phyloP scores from a whole-genome alignment of 352 stramenopile genomes.

The Pythium utonaiense region DNA sequence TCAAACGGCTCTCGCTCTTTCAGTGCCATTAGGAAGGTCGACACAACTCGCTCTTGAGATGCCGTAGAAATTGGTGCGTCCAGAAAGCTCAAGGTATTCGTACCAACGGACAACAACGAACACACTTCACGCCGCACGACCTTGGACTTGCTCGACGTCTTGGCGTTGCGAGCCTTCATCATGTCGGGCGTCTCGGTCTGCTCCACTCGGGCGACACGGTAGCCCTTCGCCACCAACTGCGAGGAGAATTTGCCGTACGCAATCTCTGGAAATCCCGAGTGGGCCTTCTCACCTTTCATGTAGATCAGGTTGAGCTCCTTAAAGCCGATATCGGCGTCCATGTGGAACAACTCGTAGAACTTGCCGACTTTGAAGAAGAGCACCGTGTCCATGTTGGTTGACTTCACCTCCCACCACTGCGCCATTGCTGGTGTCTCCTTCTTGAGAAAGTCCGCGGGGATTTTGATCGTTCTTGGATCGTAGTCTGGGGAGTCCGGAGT shows the following conservation, averaged over 20 bases:
- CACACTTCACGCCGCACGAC: conserved; percentile 95
- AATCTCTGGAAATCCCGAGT: conserved; percentile 98
- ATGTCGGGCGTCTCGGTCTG: conserved; percentile 99
- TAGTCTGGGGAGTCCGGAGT: conserved; percentile 83
- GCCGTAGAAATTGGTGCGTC: conserved; percentile 67
- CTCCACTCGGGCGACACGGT: conserved; percentile 97
- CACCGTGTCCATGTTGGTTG: conserved; percentile 96
- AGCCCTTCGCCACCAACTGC: conserved; percentile 94
- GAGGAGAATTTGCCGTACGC: conserved; percentile 96
- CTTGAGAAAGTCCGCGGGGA: conserved; percentile 85
- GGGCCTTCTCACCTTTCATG: conserved; percentile 98
- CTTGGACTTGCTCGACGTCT: conserved; percentile 69
- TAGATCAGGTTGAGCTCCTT: conserved; percentile 96
- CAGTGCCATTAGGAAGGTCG: conserved; percentile 56
- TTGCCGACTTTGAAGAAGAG: conserved; percentile 99
- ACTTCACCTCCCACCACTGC: conserved; percentile 99
- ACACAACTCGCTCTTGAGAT: conserved; percentile 39
- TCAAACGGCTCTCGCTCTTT: conserved; percentile 69
- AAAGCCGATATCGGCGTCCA: conserved; percentile 98
- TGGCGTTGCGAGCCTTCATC: conserved; percentile 92
- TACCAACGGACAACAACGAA: conserved; percentile 93
- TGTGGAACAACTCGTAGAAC: conserved; percentile 97
- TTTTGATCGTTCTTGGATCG: conserved; percentile 90
- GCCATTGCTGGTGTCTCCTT: conserved; percentile 94
- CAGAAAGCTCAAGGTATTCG: conserved; percentile 94